These are phyloP conservation scores for Beta corolliflora DNA, from an alignment of 179 eudicot genomes.

Conservation along the genomic window DNA sequence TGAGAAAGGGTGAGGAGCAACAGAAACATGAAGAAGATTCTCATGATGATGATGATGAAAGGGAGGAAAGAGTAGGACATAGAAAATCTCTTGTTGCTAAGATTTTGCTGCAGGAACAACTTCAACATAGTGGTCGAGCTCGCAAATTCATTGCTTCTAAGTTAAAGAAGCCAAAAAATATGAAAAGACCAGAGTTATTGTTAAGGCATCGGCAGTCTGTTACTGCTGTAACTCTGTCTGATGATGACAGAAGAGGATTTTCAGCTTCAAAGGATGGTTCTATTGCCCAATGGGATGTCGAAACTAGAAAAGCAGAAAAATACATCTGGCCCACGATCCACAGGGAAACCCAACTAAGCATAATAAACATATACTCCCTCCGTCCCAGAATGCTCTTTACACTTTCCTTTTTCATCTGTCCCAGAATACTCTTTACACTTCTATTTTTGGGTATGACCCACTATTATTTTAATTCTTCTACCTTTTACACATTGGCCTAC, in stretches of 20 bases:
- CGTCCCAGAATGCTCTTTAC: no score
- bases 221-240: conserved; percentile 68
- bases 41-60: conserved; percentile 29
- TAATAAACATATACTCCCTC: no score
- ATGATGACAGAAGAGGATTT: conserved; percentile 76
- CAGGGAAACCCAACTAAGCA: no score
- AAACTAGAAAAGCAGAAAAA: conserved; percentile 69
- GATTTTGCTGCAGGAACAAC: conserved; percentile 69
- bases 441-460: no score
- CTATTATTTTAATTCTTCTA: no score
- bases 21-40: conserved; percentile 38
- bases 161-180: conserved; percentile 63
- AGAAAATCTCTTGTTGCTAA: conserved; percentile 68
- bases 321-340: conserved; percentile 23
- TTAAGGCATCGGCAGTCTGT: conserved; percentile 86
- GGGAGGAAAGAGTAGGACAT: conserved; percentile 42
- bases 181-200: conserved; percentile 48
- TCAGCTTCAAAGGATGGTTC: conserved; percentile 95
- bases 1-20: conserved; percentile 40
- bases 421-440: no score
- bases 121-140: conserved; percentile 80
- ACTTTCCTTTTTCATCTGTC: no score
- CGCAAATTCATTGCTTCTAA: conserved; percentile 70
- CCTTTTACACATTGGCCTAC: no score
- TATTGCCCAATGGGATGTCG: conserved; percentile 85